A percentile compares a stretch with the other conserved stretches of the same genome.
Evolutionary conservation across 345 rosid genomes (phyloP).

Genomic region (Punica granatum): DNA sequence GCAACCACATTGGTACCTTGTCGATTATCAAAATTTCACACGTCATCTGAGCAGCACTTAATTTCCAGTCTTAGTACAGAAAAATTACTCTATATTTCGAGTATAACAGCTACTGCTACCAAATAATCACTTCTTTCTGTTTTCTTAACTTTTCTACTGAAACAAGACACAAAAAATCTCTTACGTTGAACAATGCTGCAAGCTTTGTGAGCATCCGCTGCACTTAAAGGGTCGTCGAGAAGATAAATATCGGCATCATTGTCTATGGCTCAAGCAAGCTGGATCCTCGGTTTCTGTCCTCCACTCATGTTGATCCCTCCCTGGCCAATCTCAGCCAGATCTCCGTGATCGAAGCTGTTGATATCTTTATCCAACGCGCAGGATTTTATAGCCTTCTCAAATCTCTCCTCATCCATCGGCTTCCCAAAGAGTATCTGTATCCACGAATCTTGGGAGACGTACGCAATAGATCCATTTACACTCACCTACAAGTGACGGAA

Average conservation of each 20-base stretch:
- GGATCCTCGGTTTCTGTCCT: constrained; percentile 84
- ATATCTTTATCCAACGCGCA: constrained; percentile 75
- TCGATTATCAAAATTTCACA: too few species aligned
- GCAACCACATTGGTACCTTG: too few species aligned
- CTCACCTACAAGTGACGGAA: constrained; percentile 41
- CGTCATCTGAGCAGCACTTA: too few species aligned
- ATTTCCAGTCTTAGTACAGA: too few species aligned
- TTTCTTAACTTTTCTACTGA: too few species aligned
- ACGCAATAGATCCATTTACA: constrained; percentile 51
- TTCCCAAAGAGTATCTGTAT: constrained; percentile 65
- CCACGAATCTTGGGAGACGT: constrained; percentile 78
- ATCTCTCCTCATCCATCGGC: constrained; percentile 48
- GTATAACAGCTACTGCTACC: too few species aligned
- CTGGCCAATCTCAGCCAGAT: constrained; percentile 76
- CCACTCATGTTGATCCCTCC: constrained; percentile 90
- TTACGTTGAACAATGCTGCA: constrained; percentile 58
- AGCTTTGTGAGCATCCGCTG: constrained; percentile 83
- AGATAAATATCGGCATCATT: constrained; percentile 69
- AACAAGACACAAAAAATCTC: too few species aligned
- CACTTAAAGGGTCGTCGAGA: constrained; percentile 81
- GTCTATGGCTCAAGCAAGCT: constrained; percentile 72
- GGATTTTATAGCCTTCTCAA: constrained; percentile 41
- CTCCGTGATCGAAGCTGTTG: constrained; percentile 54
- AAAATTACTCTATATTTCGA: too few species aligned
- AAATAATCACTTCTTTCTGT: too few species aligned